These are phyloP conservation scores for Ophiobolus disseminans DNA, from an alignment of 2,329 filamentous ascomycete species.

Conservation along the genomic window DNA sequence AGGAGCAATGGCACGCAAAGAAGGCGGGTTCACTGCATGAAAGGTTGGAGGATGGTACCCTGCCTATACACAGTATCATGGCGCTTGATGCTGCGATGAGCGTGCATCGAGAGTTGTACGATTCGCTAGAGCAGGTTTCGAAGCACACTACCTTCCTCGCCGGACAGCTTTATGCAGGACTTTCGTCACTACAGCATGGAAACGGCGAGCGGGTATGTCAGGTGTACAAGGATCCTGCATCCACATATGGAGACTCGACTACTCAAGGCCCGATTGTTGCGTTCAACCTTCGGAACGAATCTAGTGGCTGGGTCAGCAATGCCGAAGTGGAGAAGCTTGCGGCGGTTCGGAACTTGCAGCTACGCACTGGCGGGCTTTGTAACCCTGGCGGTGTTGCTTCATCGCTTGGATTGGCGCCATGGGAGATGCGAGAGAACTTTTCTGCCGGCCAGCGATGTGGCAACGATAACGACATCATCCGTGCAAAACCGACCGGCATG, in stretches of 20 bases:
- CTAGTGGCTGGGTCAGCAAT: slow-evolving; percentile 78
- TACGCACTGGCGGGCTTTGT: slow-evolving; percentile 88
- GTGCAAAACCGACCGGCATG: slow-evolving; percentile 86
- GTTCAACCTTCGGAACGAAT: slow-evolving; percentile 77
- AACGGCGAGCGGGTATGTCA: slow-evolving; percentile 72
- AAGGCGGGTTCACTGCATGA: slow-evolving; percentile 79
- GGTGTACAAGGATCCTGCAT: slow-evolving; percentile 63
- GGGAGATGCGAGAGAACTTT: slow-evolving; percentile 86
- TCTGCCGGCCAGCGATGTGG: slow-evolving; percentile 86
- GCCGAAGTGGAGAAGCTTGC: slow-evolving; percentile 88
- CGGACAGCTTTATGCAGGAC: slow-evolving; percentile 62
- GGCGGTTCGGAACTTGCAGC: slow-evolving; percentile 76
- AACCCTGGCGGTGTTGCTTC: slow-evolving; percentile 86
- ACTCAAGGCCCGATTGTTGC: slow-evolving; percentile 77
- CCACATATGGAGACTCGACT: slow-evolving; percentile 52
- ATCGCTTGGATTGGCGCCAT: slow-evolving; percentile 74
- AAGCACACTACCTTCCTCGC: slow-evolving; percentile 74
- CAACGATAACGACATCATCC: slow-evolving; percentile 78
- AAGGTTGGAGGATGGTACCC: slow-evolving; percentile 85
- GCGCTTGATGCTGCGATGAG: slow-evolving; percentile 78
- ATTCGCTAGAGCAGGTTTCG: slow-evolving; percentile 72
- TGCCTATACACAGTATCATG: slow-evolving; percentile 89
- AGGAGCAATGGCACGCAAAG: slow-evolving; percentile 80
- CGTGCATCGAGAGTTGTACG: slow-evolving; percentile 72
- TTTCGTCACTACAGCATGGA: slow-evolving; percentile 69